Evolutionary conservation across 495 filamentous ascomycete species (phyloP), one percentile per base, ranked within the genome.

Genomic region (Wilcoxina mikolae): DNA sequence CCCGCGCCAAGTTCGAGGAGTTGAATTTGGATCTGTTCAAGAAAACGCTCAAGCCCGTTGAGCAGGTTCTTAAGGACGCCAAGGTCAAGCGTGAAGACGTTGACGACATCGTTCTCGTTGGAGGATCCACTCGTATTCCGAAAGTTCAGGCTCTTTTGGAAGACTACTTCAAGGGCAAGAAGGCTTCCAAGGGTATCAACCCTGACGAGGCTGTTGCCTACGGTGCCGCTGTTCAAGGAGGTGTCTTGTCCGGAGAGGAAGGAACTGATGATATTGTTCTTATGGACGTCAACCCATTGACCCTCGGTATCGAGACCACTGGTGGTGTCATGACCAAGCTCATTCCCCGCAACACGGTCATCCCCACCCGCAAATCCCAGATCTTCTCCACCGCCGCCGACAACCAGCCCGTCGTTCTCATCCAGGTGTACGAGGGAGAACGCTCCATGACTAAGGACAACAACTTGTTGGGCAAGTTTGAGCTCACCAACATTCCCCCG

Each of bases 1-100:
- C 91, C 68, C 86, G 91, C 53, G 91, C 91, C 74, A 95, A 95
- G 78, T 99, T 99, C 70, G 93, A 99, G 71, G 93, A 96, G 74
- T 76, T 96, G 60, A 95, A 95, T 80, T 86, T 85, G 62, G 93
- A 99, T 69, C 82, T 99, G 57, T 96, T 99, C 79, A 90, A 89
- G 78, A 89, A 85, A 77, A 99, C 93, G 58, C 81, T 99, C 50
- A 95, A 95, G 79, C 93, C 93, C 33, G 93, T 99, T 54, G 89
- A 96, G 74, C 93, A 95, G 76, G 87, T 94, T 56, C 76, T 94
- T 65, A 88, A 87, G 76, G 87, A 94, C 58, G 84, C 85, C 64
- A 88, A 90, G 77, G 78, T 87, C 65, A 84, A 85, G 78, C 91
- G 90, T 79, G 72, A 72, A 51, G 85, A 93, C 55, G 70, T 94